Base-by-base conservation (phyloP, 176 grass and related monocot species). In the Eragrostis nindensis region DNA sequence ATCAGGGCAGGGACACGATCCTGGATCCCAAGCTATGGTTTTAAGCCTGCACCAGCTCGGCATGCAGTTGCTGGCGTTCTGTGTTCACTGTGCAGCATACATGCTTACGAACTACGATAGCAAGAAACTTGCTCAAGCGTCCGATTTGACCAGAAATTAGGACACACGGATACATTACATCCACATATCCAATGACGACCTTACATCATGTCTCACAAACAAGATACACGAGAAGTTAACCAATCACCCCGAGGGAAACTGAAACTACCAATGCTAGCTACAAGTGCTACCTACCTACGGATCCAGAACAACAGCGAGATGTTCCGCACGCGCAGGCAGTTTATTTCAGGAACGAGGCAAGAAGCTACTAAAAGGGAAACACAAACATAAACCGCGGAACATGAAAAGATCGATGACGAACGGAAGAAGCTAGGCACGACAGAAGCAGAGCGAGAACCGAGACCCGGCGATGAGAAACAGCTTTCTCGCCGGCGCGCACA, bases 161-260 rank as follows among this genome's bases (percentile, higher is more conserved):
- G 44, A 52, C 17, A n/a, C 61, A 48, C 18, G 24, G 12, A 6
- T 21, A 54, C 5, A 5, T 52, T 44, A 26, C 30, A 74, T 74
- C 45, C 9, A 13, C 64, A 12, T 24, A 36, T 41, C 21, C 10
- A 44, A 44, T 12, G 14, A 41, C 18, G 11, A 43, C 6, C 38
- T 80, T 70, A 45, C 55, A 39, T 8, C 26, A 36, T 11, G 68
- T 13, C 46, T 55, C 41, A 77, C 57, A 63, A 76, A 46, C 56
- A 62, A 24, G 41, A 46, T 62, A 26, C 22, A 61, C 13, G 22
- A 61, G 44, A 65, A 21, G 66, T 22, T 11, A 50, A 25, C 13
- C 29, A 29, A 9, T 15, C 21, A 66, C 18, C 5, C 71, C 14
- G 3, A 41, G 0, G 13, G 30, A n/a, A n/a, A 70, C 19, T 13